Evolutionary conservation across 257 asterid species (phyloP).

Genomic region (Solanum phureja): DNA sequence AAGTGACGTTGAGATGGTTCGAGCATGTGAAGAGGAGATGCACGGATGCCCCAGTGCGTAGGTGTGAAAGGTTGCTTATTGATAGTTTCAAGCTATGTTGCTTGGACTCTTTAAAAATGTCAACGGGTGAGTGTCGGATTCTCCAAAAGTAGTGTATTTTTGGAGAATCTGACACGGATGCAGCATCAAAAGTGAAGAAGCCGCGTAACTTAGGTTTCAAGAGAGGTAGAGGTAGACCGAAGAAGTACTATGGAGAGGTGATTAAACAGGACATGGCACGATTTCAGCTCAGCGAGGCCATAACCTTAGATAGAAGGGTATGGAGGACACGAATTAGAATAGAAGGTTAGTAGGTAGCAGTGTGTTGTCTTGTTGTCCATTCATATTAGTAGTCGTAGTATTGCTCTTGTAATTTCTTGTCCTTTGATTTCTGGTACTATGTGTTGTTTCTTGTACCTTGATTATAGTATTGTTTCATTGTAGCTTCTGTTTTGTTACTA

Average conservation of each 20-base stretch:
- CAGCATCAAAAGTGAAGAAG: no score
- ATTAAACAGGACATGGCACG: background rate
- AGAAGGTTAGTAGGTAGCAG: background rate
- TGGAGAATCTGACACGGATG: no score
- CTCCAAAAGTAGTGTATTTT: no score
- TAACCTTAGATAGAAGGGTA: background rate
- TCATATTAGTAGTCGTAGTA: background rate
- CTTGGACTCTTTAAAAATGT: no score
- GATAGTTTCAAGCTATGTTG: background rate
- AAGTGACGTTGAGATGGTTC: background rate
- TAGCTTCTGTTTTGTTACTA: no score
- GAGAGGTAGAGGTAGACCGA: background rate
- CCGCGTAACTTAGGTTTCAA: no score
- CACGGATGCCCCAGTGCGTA: background rate
- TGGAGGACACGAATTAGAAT: background rate
- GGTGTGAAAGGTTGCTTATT: background rate
- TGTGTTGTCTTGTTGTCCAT: background rate
- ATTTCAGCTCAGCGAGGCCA: background rate
- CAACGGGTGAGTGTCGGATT: no score
- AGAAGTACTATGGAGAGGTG: background rate
- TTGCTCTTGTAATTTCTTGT: background rate
- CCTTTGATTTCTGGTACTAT: background rate
- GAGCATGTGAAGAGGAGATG: background rate
- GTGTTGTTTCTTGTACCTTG: background rate
- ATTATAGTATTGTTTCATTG: background rate